These are phyloP conservation scores for Phytophthora citricola DNA, from an alignment of 352 stramenopile species.

Conservation along the genomic window DNA sequence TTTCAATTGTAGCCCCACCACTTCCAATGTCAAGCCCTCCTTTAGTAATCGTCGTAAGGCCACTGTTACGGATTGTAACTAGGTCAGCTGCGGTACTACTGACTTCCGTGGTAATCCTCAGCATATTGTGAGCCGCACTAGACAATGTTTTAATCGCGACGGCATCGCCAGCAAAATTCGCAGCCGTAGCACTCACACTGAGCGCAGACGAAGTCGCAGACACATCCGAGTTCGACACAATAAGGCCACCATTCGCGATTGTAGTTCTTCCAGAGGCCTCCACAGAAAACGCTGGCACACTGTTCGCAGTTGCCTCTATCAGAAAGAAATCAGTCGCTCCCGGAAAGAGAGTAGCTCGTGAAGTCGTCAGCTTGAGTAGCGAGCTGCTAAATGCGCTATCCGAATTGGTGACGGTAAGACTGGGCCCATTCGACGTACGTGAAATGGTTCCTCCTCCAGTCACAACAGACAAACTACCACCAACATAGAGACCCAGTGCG, in stretches of 20 bases:
- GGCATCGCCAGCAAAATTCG: constrained; percentile 44
- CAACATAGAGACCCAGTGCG: not conserved
- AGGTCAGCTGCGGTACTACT: constrained; percentile 31
- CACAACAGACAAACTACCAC: constrained; percentile 42
- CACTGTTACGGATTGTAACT: constrained; percentile 55
- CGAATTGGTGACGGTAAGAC: constrained; percentile 39
- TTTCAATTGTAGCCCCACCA: constrained; percentile 51
- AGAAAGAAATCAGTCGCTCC: constrained; percentile 41
- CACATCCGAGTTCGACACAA: constrained; percentile 38
- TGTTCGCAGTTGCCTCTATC: constrained; percentile 43
- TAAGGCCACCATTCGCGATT: constrained; percentile 48
- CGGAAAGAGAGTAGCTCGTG: constrained; percentile 34
- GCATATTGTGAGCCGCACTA: constrained; percentile 47
- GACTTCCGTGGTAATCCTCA: constrained; percentile 40
- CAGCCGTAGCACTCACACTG: constrained; percentile 33
- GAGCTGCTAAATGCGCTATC: constrained; percentile 35
- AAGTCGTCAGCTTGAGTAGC: constrained; percentile 34
- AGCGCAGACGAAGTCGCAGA: constrained; percentile 30
- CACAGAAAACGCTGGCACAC: constrained; percentile 43
- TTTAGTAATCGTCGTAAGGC: constrained; percentile 51
- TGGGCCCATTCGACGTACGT: constrained; percentile 24
- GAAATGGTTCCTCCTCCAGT: constrained; percentile 52
- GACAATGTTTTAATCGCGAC: constrained; percentile 49
- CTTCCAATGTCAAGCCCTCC: constrained; percentile 44
- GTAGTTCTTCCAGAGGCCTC: constrained; percentile 61